phyloP scores from a whole-genome alignment of 108 stramenopile genomes.

The Skeletonema tropicum region DNA sequence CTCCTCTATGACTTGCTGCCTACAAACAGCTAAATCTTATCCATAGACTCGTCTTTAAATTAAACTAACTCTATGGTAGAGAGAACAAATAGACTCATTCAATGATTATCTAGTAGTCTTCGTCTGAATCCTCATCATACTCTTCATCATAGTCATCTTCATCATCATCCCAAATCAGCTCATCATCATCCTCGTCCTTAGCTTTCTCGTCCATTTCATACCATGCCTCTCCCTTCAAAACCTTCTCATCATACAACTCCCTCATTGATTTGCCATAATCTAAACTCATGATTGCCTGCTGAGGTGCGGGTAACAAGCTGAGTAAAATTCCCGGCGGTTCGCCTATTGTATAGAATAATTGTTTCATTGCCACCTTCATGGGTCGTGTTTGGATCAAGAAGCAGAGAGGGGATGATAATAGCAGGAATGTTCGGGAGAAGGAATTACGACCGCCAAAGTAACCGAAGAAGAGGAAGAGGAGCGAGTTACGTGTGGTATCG shows the following conservation, averaged over 20 bases:
- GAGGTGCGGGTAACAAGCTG: conserved; percentile 82
- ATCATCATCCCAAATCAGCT: conserved; percentile 13
- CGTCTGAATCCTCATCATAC: conserved; percentile 29
- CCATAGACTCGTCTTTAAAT: too few species aligned
- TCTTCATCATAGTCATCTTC: conserved; percentile 37
- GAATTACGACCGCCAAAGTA: conserved; percentile 81
- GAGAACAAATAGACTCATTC: not conserved
- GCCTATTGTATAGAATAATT: conserved; percentile 74
- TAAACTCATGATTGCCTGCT: conserved; percentile 82
- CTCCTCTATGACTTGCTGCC: too few species aligned
- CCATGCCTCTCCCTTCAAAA: conserved; percentile 33
- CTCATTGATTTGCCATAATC: conserved; percentile 45
- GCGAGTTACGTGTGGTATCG: conserved; percentile 74
- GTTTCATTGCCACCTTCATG: conserved; percentile 76
- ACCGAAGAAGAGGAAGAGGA: conserved; percentile 85
- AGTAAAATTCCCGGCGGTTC: conserved; percentile 77
- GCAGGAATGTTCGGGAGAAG: conserved; percentile 59
- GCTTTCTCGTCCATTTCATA: conserved; percentile 26
- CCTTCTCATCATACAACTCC: conserved; percentile 53
- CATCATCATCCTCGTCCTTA: not conserved
- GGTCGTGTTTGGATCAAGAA: conserved; percentile 82
- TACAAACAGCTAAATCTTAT: too few species aligned
- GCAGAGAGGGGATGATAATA: conserved; percentile 73
- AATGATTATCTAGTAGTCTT: conserved; percentile 23
- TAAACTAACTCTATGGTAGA: too few species aligned